phyloP scores from a whole-genome alignment of 768 basidiomycete species.

The Phanerochaete carnosa region DNA sequence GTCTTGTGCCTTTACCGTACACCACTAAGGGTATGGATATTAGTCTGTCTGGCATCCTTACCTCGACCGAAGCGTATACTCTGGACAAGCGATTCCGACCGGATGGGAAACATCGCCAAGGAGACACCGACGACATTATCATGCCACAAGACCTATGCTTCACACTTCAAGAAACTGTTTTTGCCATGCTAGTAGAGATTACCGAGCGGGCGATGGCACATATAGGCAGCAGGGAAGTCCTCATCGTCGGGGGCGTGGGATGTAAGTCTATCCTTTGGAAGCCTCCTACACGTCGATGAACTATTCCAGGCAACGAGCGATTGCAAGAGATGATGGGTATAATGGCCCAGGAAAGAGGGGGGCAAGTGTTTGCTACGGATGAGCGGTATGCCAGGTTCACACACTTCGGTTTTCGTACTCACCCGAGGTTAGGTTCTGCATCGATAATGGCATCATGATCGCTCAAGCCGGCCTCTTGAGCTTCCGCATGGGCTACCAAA shows the following conservation, averaged over 20 bases:
- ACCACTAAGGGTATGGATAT: constrained; percentile 99
- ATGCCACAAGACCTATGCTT: constrained; percentile 97
- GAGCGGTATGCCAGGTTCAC: constrained; percentile 61
- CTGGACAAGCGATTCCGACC: constrained; percentile 78
- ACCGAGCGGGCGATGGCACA: constrained; percentile 99
- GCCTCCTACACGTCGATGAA: not conserved
- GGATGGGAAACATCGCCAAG: constrained; percentile 31
- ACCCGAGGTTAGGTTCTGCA: constrained; percentile 72
- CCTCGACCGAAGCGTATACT: constrained; percentile 85
- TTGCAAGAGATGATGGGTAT: constrained; percentile 99
- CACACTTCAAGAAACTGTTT: constrained; percentile 94
- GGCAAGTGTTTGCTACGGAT: constrained; percentile 91
- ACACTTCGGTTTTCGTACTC: not conserved
- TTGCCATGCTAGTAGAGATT: constrained; percentile 98
- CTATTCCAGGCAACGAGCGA: constrained; percentile 72
- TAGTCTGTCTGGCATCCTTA: constrained; percentile 91
- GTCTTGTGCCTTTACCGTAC: constrained; percentile 83
- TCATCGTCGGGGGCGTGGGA: constrained; percentile 99
- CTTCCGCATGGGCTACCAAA: constrained; percentile 85
- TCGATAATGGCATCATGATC: constrained; percentile 99
- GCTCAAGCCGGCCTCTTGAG: constrained; percentile 94
- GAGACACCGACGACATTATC: constrained; percentile 63
- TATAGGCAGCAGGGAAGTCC: constrained; percentile 91
- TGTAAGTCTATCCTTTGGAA: constrained; percentile 52
- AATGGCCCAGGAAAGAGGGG: constrained; percentile 90